Evolutionary conservation across 306 rosid species (phyloP).

Genomic region (Adenanthera pavonina): DNA sequence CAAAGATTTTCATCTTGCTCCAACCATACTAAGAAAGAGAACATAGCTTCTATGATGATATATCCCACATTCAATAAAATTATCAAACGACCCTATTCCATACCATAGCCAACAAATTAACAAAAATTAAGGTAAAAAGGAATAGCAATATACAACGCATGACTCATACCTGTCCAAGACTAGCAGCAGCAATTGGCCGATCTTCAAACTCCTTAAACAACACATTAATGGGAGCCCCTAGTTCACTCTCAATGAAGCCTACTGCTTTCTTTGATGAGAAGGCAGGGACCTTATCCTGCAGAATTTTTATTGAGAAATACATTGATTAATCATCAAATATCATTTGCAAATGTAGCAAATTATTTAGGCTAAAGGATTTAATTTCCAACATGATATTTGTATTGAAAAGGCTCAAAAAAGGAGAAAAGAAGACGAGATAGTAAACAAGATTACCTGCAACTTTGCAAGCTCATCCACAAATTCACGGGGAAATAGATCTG

Average conservation of each 20-base stretch:
- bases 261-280: constrained; percentile 81
- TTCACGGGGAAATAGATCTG: constrained; percentile 86
- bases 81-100: neutral
- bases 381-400: neutral
- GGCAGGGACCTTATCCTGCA: constrained; percentile 91
- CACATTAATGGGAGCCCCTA: constrained; percentile 67
- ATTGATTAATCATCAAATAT: constrained; percentile 2
- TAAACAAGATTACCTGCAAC: constrained; percentile 64
- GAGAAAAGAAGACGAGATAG: neutral
- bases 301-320: constrained; percentile 32
- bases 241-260: constrained; percentile 79
- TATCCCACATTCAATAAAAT: constrained; percentile 2
- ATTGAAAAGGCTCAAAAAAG: constrained; percentile 6
- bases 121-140: neutral
- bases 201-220: constrained; percentile 87
- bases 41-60: neutral
- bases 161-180: constrained; percentile 87
- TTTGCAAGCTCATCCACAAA: constrained; percentile 94
- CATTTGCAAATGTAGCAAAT: constrained; percentile 14
- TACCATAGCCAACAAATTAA: neutral
- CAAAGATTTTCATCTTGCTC: neutral
- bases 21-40: constrained; percentile 1
- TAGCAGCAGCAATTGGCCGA: constrained; percentile 91
- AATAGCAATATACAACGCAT: neutral
- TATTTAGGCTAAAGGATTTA: constrained; percentile 3